Conservation (phyloP, 805 yeast species). For the Teunomyces atbi region DNA sequence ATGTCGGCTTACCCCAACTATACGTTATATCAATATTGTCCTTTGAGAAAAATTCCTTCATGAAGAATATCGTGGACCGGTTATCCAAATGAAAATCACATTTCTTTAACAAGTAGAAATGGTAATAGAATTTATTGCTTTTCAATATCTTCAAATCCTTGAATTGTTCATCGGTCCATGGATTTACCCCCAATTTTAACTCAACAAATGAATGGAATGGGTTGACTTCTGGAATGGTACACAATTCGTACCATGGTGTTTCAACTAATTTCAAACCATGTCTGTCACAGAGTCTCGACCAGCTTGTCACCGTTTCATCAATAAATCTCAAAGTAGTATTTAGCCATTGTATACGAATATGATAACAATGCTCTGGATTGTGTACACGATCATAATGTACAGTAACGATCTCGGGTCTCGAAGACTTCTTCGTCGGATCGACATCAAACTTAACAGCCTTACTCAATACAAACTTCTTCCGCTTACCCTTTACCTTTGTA, state of each 20-base stretch:
- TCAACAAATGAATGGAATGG: conserved; percentile 89
- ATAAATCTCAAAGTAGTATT: conserved; percentile 82
- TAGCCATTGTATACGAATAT: conserved; percentile 88
- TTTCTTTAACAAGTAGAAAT: conserved; percentile 64
- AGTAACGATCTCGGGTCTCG: conserved; percentile 71
- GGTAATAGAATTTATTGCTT: conserved; percentile 69
- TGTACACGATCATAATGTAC: conserved; percentile 91
- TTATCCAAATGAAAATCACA: conserved; percentile 81
- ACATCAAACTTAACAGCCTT: conserved; percentile 66
- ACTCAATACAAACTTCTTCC: conserved; percentile 56
- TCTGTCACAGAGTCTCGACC: conserved; percentile 82
- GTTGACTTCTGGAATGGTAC: conserved; percentile 69
- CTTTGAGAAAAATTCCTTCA: conserved; percentile 20
- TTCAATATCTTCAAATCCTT: conserved; percentile 36
- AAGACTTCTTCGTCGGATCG: conserved; percentile 70
- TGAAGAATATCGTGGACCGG: conserved; percentile 64
- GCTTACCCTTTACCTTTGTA: conserved; percentile 18
- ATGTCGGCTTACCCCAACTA: conserved; percentile 89
- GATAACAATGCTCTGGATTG: conserved; percentile 93
- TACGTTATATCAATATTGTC: conserved; percentile 66
- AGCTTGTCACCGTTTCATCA: conserved; percentile 71
- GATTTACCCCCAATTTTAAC: conserved; percentile 63
- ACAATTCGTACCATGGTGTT: conserved; percentile 86
- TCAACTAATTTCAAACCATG: conserved; percentile 79
- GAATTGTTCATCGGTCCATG: conserved; percentile 65